A percentile compares a stretch with the other conserved stretches of the same genome.
Conservation (phyloP, 2,329 filamentous ascomycete species). For the Phyllosticta ampelicida region DNA sequence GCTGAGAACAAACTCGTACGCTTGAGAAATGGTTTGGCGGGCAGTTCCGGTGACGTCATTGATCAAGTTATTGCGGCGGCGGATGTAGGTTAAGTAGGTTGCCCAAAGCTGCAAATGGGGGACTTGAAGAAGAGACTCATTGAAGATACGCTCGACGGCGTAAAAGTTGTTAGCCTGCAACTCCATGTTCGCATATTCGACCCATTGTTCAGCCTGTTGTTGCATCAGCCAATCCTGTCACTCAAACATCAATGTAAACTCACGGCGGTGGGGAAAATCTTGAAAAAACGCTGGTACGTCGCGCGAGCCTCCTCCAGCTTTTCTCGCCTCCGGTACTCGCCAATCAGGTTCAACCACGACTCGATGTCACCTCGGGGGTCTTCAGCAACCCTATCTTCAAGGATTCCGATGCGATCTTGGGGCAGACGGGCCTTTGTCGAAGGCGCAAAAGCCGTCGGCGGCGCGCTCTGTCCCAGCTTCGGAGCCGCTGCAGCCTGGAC, state of each 20-base stretch:
- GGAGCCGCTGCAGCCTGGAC: slow-evolving; percentile 24
- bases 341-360: slow-evolving; percentile 81
- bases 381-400: slow-evolving; percentile 85
- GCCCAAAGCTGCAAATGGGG: slow-evolving; percentile 84
- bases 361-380: slow-evolving; percentile 88
- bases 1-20: slow-evolving; percentile 86
- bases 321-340: slow-evolving; percentile 70
- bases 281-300: slow-evolving; percentile 77
- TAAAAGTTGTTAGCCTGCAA: slow-evolving; percentile 73
- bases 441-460: slow-evolving; percentile 17
- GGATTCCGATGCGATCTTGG: slow-evolving; percentile 63
- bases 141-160: slow-evolving; percentile 74
- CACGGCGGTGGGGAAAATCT: slow-evolving; percentile 83
- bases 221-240: slow-evolving; percentile 1
- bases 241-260: slow-evolving; percentile 35
- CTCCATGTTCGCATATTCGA: slow-evolving; percentile 81
- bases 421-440: slow-evolving; percentile 46
- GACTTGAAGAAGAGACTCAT: slow-evolving; percentile 63
- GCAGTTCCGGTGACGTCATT: slow-evolving; percentile 67
- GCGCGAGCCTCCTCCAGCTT: slow-evolving; percentile 71
- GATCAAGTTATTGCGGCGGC: slow-evolving; percentile 76
- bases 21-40: slow-evolving; percentile 67
- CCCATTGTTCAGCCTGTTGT: slow-evolving; percentile 77
- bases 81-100: slow-evolving; percentile 89
- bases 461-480: slow-evolving; percentile 18